Percentiles rank a stretch among this genome's conserved stretches.
Conservation (phyloP, 768 basidiomycete genomes). For the Boletus pseudo-olivaceus region DNA sequence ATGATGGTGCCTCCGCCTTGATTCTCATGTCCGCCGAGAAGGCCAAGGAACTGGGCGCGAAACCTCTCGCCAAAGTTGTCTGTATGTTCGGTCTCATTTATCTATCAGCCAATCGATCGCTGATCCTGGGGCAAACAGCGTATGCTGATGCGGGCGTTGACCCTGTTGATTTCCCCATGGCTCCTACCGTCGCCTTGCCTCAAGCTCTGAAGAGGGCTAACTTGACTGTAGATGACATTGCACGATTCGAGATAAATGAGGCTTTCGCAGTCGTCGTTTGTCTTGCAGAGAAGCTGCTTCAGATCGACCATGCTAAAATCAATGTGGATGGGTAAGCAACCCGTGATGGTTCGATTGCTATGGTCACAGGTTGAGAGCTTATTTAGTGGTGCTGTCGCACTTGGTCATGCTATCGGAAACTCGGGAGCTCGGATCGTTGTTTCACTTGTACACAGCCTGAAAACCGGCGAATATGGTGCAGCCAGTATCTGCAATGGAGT, state of each 20-base stretch:
- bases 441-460: constrained; percentile 86
- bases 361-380: constrained; percentile 6
- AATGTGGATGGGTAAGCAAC: constrained; percentile 78
- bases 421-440: constrained; percentile 94
- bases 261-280: constrained; percentile 94
- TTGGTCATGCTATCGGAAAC: constrained; percentile 95
- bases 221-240: constrained; percentile 76
- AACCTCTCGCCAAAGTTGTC: constrained; percentile 90
- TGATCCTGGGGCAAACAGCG: constrained; percentile 44
- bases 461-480: constrained; percentile 90
- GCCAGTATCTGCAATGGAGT: constrained; percentile 98
- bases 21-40: constrained; percentile 93
- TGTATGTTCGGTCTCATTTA: constrained; percentile 52
- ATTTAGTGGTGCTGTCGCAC: constrained; percentile 88
- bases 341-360: not conserved
- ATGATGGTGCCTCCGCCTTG: constrained; percentile 94
- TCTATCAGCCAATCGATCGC: not conserved
- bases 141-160: constrained; percentile 97
- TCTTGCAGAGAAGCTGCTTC: constrained; percentile 84
- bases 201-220: constrained; percentile 84
- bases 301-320: constrained; percentile 82
- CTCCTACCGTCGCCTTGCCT: constrained; percentile 90
- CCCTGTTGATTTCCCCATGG: constrained; percentile 95
- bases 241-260: constrained; percentile 95
- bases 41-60: constrained; percentile 85